Evolutionary conservation across 2,329 filamentous ascomycete species (phyloP).

Genomic region (Aspergillus fischeri): DNA sequence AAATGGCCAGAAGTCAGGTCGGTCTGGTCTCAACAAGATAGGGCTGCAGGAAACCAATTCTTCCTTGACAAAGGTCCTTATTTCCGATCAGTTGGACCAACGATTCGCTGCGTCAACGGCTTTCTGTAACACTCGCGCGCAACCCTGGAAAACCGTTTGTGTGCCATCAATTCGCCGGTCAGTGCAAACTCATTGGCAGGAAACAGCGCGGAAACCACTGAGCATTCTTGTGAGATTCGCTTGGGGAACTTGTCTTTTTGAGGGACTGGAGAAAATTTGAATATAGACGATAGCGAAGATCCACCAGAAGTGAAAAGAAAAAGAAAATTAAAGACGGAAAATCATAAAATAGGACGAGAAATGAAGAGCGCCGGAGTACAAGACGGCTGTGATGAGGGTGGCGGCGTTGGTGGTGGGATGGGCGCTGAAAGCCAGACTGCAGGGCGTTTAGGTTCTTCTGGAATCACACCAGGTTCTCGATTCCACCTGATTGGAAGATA

Average conservation of each 20-base stretch:
- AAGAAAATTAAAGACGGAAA: constrained; percentile 6
- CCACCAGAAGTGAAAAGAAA: constrained; percentile 7
- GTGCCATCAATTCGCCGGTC: constrained; percentile 20
- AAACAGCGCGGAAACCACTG: constrained; percentile 14
- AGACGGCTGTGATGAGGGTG: neutral
- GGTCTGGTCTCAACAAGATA: neutral
- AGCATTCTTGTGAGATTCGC: constrained; percentile 13
- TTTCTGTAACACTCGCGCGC: constrained; percentile 11
- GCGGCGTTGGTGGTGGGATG: neutral
- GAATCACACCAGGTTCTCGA: neutral
- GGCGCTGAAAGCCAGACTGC: neutral
- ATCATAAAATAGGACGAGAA: neutral
- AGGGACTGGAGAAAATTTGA: neutral
- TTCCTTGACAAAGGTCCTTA: neutral
- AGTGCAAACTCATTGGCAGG: constrained; percentile 19
- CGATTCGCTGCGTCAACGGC: constrained; percentile 8
- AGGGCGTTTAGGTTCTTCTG: neutral
- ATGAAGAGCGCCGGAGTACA: neutral
- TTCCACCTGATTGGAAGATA: neutral
- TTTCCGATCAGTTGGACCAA: constrained; percentile 1
- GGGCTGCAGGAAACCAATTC: constrained; percentile 1
- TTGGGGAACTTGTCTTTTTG: neutral
- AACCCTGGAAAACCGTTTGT: constrained; percentile 14
- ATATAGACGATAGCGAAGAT: neutral
- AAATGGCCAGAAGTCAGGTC: neutral